These are phyloP conservation scores for Lactifluus echinatus DNA, from an alignment of 768 basidiomycete species.

Conservation along the genomic window DNA sequence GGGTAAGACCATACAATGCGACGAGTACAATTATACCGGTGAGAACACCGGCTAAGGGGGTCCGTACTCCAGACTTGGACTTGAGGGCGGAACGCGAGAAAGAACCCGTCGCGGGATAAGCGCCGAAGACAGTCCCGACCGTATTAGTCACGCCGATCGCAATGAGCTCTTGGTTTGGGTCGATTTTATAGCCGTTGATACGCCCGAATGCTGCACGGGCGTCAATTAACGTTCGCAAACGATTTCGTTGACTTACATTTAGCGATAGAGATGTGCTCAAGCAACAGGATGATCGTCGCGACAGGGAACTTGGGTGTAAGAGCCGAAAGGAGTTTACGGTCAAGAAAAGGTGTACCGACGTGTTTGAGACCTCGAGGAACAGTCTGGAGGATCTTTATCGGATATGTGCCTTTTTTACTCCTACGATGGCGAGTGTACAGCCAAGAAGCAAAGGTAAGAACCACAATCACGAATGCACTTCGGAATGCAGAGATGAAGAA, in stretches of 20 bases:
- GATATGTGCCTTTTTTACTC: conserved; percentile 54
- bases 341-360: conserved; percentile 41
- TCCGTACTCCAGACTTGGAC: conserved; percentile 94
- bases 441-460: conserved; percentile 85
- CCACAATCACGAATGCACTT: conserved; percentile 80
- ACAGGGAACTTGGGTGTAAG: conserved; percentile 72
- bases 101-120: conserved; percentile 95
- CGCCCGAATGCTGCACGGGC: conserved; percentile 74
- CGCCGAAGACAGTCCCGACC: conserved; percentile 79
- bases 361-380: conserved; percentile 81
- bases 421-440: conserved; percentile 63
- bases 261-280: conserved; percentile 97
- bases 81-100: conserved; percentile 98
- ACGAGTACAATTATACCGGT: conserved; percentile 86
- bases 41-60: conserved; percentile 80
- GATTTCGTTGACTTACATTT: conserved; percentile 53
- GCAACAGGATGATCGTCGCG: conserved; percentile 78
- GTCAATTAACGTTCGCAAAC: not conserved
- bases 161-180: conserved; percentile 90
- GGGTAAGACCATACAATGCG: conserved; percentile 89
- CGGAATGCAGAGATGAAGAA: conserved; percentile 75
- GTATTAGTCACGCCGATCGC: conserved; percentile 98
- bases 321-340: conserved; percentile 47
- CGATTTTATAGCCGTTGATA: conserved; percentile 88
- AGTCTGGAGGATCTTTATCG: conserved; percentile 72